A percentile compares a stretch with the other conserved stretches of the same genome.
phyloP scores from a whole-genome alignment of 1,284 basidiomycete genomes.

The Ustilago bromivora region DNA sequence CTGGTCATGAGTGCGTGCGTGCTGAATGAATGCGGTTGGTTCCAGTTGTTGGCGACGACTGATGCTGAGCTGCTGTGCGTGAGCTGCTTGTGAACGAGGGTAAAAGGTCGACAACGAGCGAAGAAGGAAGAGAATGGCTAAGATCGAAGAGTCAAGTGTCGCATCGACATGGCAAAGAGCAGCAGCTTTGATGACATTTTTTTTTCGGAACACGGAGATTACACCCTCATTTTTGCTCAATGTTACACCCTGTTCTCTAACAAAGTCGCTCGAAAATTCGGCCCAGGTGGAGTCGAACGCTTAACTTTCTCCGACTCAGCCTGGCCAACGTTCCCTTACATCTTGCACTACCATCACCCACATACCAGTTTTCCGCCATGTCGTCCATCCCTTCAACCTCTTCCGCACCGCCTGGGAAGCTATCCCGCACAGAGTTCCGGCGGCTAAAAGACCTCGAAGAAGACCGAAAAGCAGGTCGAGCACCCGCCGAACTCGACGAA shows the following conservation, averaged over 20 bases:
- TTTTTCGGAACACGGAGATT: no score
- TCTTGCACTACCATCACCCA: background rate
- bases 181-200: no score
- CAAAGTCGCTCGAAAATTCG: no score
- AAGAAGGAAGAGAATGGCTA: no score
- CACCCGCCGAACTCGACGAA: conserved; percentile 91
- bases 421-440: conserved; percentile 91
- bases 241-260: no score
- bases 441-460: conserved; percentile 96
- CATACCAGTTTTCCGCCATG: background rate
- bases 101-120: no score
- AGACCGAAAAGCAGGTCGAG: conserved; percentile 91
- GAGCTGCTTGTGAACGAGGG: no score
- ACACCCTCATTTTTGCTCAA: no score
- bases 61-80: no score
- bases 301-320: background rate
- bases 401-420: conserved; percentile 75
- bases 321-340: background rate
- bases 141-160: no score
- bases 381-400: conserved; percentile 68
- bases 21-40: background rate
- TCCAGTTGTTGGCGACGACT: background rate
- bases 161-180: no score
- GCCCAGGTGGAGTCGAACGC: no score
- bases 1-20: background rate